Evolutionary conservation across 768 basidiomycete species (phyloP).

Genomic region (Termitomyces sp.): DNA sequence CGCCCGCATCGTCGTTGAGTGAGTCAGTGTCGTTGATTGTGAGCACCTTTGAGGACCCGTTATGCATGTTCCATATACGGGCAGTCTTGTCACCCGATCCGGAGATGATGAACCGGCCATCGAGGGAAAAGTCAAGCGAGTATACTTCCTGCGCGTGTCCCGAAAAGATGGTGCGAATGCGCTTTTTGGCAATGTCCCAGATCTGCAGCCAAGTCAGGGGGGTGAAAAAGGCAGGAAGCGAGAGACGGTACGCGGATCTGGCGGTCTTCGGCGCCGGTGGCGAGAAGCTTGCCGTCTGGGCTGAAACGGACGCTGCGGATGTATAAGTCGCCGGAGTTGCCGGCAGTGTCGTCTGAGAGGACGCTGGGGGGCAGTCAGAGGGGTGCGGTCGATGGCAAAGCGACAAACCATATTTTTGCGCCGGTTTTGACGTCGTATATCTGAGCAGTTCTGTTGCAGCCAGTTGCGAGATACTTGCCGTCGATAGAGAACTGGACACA

Average conservation of each 20-base stretch:
- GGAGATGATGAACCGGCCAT: too few relatives aligned
- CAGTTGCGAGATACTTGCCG: conserved; percentile 38
- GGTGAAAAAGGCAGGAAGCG: neutral
- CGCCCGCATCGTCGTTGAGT: conserved; percentile 46
- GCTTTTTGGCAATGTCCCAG: conserved; percentile 84
- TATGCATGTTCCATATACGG: conserved; percentile 25
- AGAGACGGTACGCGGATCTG: too few relatives aligned
- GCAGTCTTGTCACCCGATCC: too few relatives aligned
- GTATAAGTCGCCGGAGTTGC: conserved; percentile 47
- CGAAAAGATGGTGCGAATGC: conserved; percentile 73
- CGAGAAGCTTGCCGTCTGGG: too few relatives aligned
- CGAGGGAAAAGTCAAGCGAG: conserved; percentile 54
- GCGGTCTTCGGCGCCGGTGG: too few relatives aligned
- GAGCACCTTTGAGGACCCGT: conserved; percentile 34
- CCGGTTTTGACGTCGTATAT: conserved; percentile 93
- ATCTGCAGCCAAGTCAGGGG: conserved; percentile 42
- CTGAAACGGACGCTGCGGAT: too few relatives aligned
- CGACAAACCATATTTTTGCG: conserved; percentile 68
- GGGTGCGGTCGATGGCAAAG: neutral
- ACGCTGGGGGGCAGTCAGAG: conserved; percentile 14
- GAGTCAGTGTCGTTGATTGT: conserved; percentile 50
- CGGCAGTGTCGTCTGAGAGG: conserved; percentile 25
- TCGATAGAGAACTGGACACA: too few relatives aligned
- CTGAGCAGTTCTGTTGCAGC: conserved; percentile 97
- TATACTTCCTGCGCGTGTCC: conserved; percentile 94